A percentile compares a stretch with the other conserved stretches of the same genome.
Conservation (phyloP, 345 rosid genomes). For the Leavenworthia alabamica region DNA sequence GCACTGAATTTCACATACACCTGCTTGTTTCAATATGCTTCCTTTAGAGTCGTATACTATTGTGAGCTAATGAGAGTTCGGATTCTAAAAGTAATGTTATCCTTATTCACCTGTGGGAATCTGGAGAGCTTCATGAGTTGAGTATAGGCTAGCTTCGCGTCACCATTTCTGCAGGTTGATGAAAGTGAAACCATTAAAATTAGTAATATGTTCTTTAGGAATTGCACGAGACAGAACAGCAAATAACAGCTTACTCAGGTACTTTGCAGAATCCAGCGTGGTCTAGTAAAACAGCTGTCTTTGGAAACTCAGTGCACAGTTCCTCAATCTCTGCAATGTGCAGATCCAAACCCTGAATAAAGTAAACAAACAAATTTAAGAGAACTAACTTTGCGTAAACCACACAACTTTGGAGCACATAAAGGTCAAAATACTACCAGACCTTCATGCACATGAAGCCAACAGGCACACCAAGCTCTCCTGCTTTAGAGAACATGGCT, state of each 20-base stretch:
- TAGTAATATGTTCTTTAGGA: background rate
- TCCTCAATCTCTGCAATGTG: conserved; percentile 75
- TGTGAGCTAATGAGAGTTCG: background rate
- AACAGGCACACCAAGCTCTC: conserved; percentile 83
- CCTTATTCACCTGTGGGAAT: conserved; percentile 61
- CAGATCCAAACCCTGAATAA: conserved; percentile 67
- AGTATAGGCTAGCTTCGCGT: conserved; percentile 48
- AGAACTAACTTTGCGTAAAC: background rate
- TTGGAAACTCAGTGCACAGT: conserved; percentile 71
- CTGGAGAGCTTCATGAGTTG: conserved; percentile 68
- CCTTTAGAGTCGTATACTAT: conserved; percentile 5
- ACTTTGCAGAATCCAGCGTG: conserved; percentile 91
- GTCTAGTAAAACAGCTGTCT: conserved; percentile 67
- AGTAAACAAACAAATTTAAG: background rate
- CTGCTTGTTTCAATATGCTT: conserved; percentile 32
- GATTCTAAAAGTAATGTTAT: background rate
- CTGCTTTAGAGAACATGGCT: conserved; percentile 81
- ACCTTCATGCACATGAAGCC: conserved; percentile 98
- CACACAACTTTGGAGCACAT: background rate
- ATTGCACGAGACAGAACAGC: background rate
- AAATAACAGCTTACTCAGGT: conserved; percentile 45
- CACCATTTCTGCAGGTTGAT: conserved; percentile 52
- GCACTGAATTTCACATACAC: conserved; percentile 85
- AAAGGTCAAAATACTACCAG: background rate
- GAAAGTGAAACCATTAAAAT: conserved; percentile 3